Evolutionary conservation across 2,329 filamentous ascomycete genomes (phyloP), one percentile per base, ranked within the genome.

Genomic region (Sporothrix protearum): DNA sequence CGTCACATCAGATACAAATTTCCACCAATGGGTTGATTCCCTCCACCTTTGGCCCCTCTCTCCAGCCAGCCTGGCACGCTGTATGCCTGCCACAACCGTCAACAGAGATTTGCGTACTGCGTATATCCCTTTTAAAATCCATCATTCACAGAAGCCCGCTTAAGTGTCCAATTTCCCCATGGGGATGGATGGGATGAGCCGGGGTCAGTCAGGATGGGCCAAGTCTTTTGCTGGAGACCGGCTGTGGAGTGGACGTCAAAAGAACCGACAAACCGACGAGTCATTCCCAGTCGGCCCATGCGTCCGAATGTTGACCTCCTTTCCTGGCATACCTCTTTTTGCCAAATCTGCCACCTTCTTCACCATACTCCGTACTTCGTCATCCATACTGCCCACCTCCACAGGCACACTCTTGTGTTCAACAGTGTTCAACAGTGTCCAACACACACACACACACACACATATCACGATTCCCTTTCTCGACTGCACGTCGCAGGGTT

Each of bases 11-110:
- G 10, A 14, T 19, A 42, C 63, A 51, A 70, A 70, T 42, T 68
- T 68, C 66, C 66, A 68, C 66, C 66, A 68, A 68, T 68, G 51
- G 66, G 66, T 42, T 30, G 49, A 69, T 69, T 68, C 45, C 49
- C 59, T 63, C 33, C 36, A 42, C 33, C 57, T 36, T 25, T n/a
- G n/a, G n/a, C n/a, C 36, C 57, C 47, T 49, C 47, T 28, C 47
- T 39, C 51, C 33, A 68, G 66, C 66, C 49, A 53, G 33, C 3
- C 33, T 2, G 12, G 10, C 22, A 25, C n/a, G n/a, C n/a, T n/a
- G n/a, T 28, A 53, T 61, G 55, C 57, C 36, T n/a, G 55, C 55
- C 16, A 39, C 16, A 64, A 25, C n/a, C n/a, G 61, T n/a, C 61
- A 28, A 25, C 22, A 25, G 36, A 61, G n/a, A 42, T 4, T 22